These are phyloP conservation scores for Pestalotiopsis fici DNA, from an alignment of 2,329 filamentous ascomycete genomes.

Conservation along the genomic window DNA sequence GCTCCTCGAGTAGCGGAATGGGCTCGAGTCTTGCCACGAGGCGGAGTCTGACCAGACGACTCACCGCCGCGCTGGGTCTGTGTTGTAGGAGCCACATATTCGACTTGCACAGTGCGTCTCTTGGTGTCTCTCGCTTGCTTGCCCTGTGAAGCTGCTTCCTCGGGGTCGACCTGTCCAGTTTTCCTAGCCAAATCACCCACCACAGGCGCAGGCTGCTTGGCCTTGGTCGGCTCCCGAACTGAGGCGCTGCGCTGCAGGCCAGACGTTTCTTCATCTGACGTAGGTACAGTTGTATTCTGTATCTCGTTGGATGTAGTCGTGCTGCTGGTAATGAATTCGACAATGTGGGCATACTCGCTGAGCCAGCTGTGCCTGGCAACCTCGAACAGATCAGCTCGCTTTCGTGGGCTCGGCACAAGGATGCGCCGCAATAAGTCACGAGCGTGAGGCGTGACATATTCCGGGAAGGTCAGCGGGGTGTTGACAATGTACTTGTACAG, in stretches of 20 bases:
- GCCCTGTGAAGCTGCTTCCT: conserved; percentile 52
- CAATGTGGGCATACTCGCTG: conserved; percentile 94
- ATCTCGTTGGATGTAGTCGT: conserved; percentile 87
- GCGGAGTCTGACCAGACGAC: conserved; percentile 26
- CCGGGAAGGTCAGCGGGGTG: conserved; percentile 93
- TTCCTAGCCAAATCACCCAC: conserved; percentile 71
- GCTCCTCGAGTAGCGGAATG: conserved; percentile 58
- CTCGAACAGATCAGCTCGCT: conserved; percentile 94
- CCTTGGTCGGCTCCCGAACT: conserved; percentile 82
- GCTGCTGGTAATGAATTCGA: conserved; percentile 95
- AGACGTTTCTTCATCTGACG: conserved; percentile 58
- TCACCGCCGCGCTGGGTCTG: conserved; percentile 73
- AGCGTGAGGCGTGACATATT: conserved; percentile 97
- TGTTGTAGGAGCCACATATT: conserved; percentile 91
- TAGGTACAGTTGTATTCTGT: conserved; percentile 71
- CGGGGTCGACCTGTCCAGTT: conserved; percentile 72
- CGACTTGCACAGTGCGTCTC: conserved; percentile 91
- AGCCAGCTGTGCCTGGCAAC: conserved; percentile 98
- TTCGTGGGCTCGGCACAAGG: conserved; percentile 90
- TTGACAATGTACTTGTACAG: conserved; percentile 99
- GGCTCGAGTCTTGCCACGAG: conserved; percentile 45
- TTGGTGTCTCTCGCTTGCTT: conserved; percentile 83
- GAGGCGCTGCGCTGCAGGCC: conserved; percentile 83
- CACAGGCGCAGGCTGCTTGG: conserved; percentile 51
- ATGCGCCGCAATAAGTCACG: conserved; percentile 91